phyloP scores from a whole-genome alignment of 73 alveolate species.

The Blepharisma stoltei region DNA sequence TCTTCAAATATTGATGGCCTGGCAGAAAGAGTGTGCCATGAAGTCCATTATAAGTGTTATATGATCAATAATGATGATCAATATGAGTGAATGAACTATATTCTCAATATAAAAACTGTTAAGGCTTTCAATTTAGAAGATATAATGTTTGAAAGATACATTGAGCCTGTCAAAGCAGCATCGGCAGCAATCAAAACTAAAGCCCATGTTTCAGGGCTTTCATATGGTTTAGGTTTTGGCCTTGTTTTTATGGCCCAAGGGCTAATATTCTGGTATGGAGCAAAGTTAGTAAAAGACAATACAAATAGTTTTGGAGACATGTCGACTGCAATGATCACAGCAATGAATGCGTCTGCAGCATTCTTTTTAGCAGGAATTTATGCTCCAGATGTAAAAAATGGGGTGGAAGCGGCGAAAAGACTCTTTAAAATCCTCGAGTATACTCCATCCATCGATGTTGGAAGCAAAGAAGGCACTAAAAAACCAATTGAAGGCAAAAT shows the following conservation, averaged over 20 bases:
- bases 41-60: no score
- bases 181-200: background rate
- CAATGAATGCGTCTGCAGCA: background rate
- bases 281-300: slow-evolving; percentile 36
- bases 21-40: no score
- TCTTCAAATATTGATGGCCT: no score
- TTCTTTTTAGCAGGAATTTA: slow-evolving; percentile 10
- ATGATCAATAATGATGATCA: no score
- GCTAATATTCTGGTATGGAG: slow-evolving; percentile 56
- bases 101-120: slow-evolving; percentile 49
- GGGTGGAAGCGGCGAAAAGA: slow-evolving; percentile 46
- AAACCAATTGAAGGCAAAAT: slow-evolving; percentile 66
- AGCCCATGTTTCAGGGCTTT: slow-evolving; percentile 22
- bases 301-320: slow-evolving; percentile 24
- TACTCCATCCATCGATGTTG: slow-evolving; percentile 11
- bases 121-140: slow-evolving; percentile 52
- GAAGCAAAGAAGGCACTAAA: slow-evolving; percentile 21
- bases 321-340: slow-evolving; percentile 26
- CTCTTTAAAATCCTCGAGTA: slow-evolving; percentile 46
- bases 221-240: slow-evolving; percentile 48
- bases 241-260: slow-evolving; percentile 42
- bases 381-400: slow-evolving; percentile 39
- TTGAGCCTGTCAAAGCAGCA: slow-evolving; percentile 22
- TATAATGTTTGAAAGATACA: slow-evolving; percentile 33
- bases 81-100: no score